These are phyloP conservation scores for Bruguiera sexangula DNA, from an alignment of 345 rosid genomes.

Conservation along the genomic window DNA sequence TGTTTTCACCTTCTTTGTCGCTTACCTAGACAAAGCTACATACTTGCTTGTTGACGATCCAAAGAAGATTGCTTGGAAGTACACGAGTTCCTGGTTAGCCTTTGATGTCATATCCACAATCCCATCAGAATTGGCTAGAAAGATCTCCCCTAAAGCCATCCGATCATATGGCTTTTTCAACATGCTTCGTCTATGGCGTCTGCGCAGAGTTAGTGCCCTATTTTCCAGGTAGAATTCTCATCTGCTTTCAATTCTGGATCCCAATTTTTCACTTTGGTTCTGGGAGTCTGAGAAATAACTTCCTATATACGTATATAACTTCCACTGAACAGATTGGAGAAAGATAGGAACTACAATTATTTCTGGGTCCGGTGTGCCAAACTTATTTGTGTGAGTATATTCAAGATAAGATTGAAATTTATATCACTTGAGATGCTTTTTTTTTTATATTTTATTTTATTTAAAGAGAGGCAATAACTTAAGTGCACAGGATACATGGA, in stretches of 20 bases:
- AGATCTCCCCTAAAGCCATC: constrained; percentile 47
- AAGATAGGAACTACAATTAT: constrained; percentile 83
- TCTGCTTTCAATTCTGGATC: neutral
- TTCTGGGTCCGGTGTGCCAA: constrained; percentile 95
- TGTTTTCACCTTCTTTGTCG: constrained; percentile 75
- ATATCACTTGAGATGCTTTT: neutral
- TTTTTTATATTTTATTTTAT: neutral
- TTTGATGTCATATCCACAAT: constrained; percentile 73
- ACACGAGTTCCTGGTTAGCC: constrained; percentile 68
- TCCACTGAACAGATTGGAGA: constrained; percentile 66
- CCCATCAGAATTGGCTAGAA: constrained; percentile 70
- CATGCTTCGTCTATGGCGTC: constrained; percentile 99
- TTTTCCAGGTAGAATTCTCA: constrained; percentile 59
- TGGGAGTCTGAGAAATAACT: neutral
- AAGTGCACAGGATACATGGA: neutral
- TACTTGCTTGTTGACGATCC: constrained; percentile 70
- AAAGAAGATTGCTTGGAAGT: constrained; percentile 72
- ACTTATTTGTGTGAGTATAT: constrained; percentile 72
- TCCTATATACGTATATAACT: neutral
- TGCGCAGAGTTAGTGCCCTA: constrained; percentile 86
- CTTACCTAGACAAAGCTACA: constrained; percentile 64
- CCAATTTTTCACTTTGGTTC: neutral
- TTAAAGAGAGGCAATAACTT: neutral
- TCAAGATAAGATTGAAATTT: neutral
- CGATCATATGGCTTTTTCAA: constrained; percentile 64